Base-by-base conservation (phyloP, 768 basidiomycete genomes). In the Holtermanniella nyarrowii region DNA sequence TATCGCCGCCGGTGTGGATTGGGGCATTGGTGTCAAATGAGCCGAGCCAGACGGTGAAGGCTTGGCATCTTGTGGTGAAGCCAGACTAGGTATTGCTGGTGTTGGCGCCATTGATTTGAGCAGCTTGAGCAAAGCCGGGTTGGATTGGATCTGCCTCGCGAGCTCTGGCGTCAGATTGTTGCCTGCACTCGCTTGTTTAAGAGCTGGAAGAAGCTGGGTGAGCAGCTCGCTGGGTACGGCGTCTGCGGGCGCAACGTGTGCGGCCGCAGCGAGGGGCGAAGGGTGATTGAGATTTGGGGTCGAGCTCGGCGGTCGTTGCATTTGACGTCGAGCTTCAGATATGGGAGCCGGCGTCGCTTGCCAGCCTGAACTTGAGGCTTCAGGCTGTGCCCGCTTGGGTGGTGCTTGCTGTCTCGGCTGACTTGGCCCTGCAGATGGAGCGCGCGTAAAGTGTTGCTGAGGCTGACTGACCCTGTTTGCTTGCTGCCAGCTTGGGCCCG, bases 151-250 rank as follows among this genome's bases (percentile, higher is more conserved):
- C 21, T 60, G 59, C 42, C 53, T 49, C 11, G 61, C 66, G 0
- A 68, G 48, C 13, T 55, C 54, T 7, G 66, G 66, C 1, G 63
- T 65, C 49, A 68, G 52, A 43, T 56, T 65, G 0, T 54, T 59
- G 44, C 64, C 66, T 20, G 55, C 42, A n/a, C n/a, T n/a, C n/a
- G n/a, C n/a, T 7, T 54, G 52, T 16, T 37, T 37, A 16, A 37
- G 31, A 7, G 31, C 31, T 7, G 31, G 31, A 37, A 37, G 31
- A 16, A 37, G 31, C 16, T 37, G 31, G 7, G 31, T 16, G 31
- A 37, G 31, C 31, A 37, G 10, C 10, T 7, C 31, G 16, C 10
- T 7, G 16, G 31, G 31, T 16, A 7, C 31, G 31, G 31, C 31
- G 31, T 16, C 31, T 7, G 16, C 16, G 7, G 7, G 31, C 10